These are phyloP conservation scores for Micromonas commoda DNA, from an alignment of 139 green algal species.

Conservation along the genomic window DNA sequence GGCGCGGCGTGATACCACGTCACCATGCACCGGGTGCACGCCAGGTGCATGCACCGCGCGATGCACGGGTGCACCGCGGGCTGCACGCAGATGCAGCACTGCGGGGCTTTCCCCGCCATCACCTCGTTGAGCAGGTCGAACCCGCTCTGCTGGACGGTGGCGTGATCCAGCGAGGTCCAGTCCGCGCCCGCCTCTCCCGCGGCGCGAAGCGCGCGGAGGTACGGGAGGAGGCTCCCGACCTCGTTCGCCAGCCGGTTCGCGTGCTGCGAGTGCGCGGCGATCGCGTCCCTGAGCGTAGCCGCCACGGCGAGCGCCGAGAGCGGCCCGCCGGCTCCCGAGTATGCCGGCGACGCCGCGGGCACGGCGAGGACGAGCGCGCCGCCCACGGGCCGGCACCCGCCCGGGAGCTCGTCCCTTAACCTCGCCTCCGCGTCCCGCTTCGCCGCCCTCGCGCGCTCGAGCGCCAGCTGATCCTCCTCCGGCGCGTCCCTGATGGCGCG, in stretches of 20 bases:
- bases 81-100: conserved; percentile 4
- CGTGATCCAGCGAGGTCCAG: background rate
- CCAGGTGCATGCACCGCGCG: conserved; percentile 8
- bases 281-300: background rate
- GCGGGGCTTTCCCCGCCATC: background rate
- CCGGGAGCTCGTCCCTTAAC: background rate
- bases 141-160: background rate
- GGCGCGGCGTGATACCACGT: background rate
- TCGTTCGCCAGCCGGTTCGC: background rate
- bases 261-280: background rate
- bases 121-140: background rate
- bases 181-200: background rate
- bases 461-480: background rate
- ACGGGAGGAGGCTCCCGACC: background rate
- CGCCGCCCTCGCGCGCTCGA: background rate
- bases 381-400: background rate
- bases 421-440: background rate
- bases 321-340: no score
- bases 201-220: background rate
- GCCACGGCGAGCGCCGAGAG: no score
- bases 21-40: background rate
- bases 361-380: background rate
- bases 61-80: background rate
- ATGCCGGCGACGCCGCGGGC: no score
- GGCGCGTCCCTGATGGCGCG: background rate